phyloP scores from a whole-genome alignment of 2,329 filamentous ascomycete species.

The Microascus cirrosus region DNA sequence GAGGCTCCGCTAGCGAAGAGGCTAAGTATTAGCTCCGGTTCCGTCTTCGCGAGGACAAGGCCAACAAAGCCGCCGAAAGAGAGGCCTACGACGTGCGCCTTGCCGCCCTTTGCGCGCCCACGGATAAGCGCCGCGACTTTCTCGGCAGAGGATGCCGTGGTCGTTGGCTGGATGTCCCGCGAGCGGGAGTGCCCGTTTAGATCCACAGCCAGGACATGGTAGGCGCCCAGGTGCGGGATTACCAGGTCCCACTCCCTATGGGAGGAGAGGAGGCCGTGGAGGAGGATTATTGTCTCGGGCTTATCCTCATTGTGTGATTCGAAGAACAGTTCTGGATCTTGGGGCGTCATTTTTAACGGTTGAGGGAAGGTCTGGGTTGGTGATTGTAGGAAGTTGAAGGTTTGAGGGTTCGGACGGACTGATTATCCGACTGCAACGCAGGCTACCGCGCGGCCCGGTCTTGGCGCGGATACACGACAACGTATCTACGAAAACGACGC shows the following conservation, averaged over 20 bases:
- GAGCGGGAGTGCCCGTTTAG: conserved; percentile 26
- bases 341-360: neutral
- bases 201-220: conserved; percentile 26
- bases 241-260: conserved; percentile 22
- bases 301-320: conserved; percentile 16
- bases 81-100: conserved; percentile 26
- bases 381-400: too few species aligned
- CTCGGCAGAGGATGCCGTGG: conserved; percentile 17
- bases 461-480: too few species aligned
- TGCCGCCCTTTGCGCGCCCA: conserved; percentile 19
- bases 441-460: too few species aligned
- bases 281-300: conserved; percentile 16
- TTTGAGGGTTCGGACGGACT: too few species aligned
- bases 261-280: conserved; percentile 20
- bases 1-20: conserved; percentile 22
- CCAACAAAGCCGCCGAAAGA: conserved; percentile 26
- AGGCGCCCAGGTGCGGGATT: conserved; percentile 20
- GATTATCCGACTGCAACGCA: too few species aligned
- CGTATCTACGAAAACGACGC: too few species aligned
- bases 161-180: conserved; percentile 17
- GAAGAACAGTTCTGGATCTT: conserved; percentile 13
- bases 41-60: conserved; percentile 18
- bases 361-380: too few species aligned
- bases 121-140: conserved; percentile 23
- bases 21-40: conserved; percentile 21